phyloP scores from a whole-genome alignment of 805 yeast genomes.

The Schwanniomyces yamadae region DNA sequence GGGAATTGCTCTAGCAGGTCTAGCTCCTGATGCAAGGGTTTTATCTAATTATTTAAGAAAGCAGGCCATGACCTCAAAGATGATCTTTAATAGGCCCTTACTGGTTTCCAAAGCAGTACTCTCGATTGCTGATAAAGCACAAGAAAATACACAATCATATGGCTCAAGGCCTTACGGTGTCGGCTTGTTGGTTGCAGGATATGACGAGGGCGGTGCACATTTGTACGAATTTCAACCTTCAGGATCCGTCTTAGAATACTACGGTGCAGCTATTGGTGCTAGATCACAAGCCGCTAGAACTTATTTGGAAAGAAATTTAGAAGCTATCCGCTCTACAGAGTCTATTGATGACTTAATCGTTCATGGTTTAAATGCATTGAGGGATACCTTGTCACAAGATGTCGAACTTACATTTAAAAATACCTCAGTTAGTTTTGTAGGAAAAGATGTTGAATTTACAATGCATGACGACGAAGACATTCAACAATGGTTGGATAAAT shows the following conservation, averaged over 20 bases:
- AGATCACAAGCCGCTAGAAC: constrained; percentile 98
- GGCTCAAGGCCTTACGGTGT: constrained; percentile 99
- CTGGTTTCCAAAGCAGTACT: constrained; percentile 80
- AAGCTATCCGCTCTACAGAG: constrained; percentile 57
- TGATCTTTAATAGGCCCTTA: constrained; percentile 83
- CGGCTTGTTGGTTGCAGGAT: constrained; percentile 85
- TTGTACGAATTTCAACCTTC: constrained; percentile 93
- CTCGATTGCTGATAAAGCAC: constrained; percentile 94
- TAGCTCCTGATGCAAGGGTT: constrained; percentile 97
- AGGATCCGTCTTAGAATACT: constrained; percentile 87
- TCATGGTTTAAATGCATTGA: constrained; percentile 84
- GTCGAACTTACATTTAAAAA: constrained; percentile 82
- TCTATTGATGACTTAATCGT: constrained; percentile 72
- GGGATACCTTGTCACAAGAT: constrained; percentile 93
- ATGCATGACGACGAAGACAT: constrained; percentile 86
- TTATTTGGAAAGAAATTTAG: constrained; percentile 83
- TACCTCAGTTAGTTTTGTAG: constrained; percentile 92
- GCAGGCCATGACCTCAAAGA: constrained; percentile 83
- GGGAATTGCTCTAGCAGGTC: constrained; percentile 95
- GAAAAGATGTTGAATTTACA: constrained; percentile 70
- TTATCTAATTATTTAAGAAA: constrained; percentile 85
- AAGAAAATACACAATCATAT: constrained; percentile 90
- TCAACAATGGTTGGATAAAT: constrained; percentile 73
- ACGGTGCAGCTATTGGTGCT: constrained; percentile 96
- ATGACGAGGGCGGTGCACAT: constrained; percentile 93